phyloP scores from a whole-genome alignment of 345 rosid species.

The Melastoma malabathricum region DNA sequence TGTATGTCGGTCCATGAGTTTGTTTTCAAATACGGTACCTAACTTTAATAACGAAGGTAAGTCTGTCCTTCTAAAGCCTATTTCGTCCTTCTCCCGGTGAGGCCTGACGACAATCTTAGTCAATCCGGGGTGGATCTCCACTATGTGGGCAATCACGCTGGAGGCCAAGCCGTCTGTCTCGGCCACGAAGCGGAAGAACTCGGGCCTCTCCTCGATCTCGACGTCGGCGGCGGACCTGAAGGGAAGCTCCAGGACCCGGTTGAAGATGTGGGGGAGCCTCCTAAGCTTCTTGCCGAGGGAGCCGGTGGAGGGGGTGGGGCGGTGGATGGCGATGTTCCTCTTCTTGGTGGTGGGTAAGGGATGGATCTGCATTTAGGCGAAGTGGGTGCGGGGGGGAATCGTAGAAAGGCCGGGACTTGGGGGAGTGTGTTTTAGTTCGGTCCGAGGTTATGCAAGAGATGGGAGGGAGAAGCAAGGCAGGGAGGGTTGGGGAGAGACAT shows the following conservation, averaged over 20 bases:
- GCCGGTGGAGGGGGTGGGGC: neutral
- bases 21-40: no score
- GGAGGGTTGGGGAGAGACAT: no score
- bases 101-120: conserved; percentile 76
- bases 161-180: conserved; percentile 45
- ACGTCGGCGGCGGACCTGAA: conserved; percentile 84
- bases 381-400: no score
- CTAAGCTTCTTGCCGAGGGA: conserved; percentile 48
- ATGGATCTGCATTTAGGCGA: conserved; percentile 56
- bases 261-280: conserved; percentile 80
- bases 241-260: conserved; percentile 83
- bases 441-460: no score
- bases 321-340: conserved; percentile 48
- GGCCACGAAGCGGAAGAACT: conserved; percentile 75
- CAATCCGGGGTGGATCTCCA: conserved; percentile 84
- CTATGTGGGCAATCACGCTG: conserved; percentile 60
- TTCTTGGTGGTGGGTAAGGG: conserved; percentile 42
- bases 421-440: no score
- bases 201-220: conserved; percentile 54
- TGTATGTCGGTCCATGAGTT: no score
- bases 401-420: no score
- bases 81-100: no score
- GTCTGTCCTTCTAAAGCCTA: no score
- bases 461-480: no score
- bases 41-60: no score